Evolutionary conservation across 2,329 filamentous ascomycete species (phyloP).

Genomic region (Monosporascus sp.): DNA sequence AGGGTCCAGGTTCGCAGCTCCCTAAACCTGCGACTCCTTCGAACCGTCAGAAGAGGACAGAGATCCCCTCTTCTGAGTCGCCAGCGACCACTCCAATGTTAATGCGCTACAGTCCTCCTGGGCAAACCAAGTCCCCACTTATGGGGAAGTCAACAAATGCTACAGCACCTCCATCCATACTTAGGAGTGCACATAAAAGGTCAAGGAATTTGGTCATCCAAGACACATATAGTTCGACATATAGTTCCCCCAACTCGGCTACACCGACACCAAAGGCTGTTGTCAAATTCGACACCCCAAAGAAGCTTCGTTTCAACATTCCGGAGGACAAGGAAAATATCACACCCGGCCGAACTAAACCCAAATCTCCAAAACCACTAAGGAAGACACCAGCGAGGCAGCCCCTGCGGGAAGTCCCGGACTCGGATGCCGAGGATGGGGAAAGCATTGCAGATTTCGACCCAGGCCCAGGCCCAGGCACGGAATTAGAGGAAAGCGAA

Average conservation of each 20-base stretch:
- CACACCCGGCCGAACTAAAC: slow-evolving; percentile 25
- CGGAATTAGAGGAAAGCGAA: slow-evolving; percentile 3
- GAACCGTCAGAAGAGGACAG: slow-evolving; percentile 16
- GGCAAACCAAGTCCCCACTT: slow-evolving; percentile 19
- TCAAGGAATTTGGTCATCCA: slow-evolving; percentile 19
- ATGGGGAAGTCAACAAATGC: slow-evolving; percentile 19
- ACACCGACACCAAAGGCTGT: slow-evolving; percentile 15
- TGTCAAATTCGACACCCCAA: slow-evolving; percentile 16
- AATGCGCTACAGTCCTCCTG: slow-evolving; percentile 15
- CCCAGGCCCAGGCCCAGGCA: slow-evolving; percentile 5
- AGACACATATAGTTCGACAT: slow-evolving; percentile 23
- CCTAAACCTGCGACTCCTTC: slow-evolving; percentile 19
- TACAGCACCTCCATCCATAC: slow-evolving; percentile 10
- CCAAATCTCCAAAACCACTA: slow-evolving; percentile 22
- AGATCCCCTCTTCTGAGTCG: slow-evolving; percentile 25
- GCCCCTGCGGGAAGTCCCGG: slow-evolving; percentile 23
- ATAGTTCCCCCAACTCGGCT: slow-evolving; percentile 16
- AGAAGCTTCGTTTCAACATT: slow-evolving; percentile 21
- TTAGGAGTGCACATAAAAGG: slow-evolving; percentile 16
- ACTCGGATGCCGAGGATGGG: slow-evolving; percentile 19
- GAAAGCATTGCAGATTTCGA: slow-evolving; percentile 1
- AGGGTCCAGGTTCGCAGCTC: slow-evolving; percentile 14
- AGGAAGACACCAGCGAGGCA: slow-evolving; percentile 13
- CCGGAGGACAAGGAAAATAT: slow-evolving; percentile 29
- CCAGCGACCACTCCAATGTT: slow-evolving; percentile 20